A percentile compares a stretch with the other conserved stretches of the same genome.
Conservation (phyloP, 805 yeast species). For the Ogataea nakhonphanomensis region DNA sequence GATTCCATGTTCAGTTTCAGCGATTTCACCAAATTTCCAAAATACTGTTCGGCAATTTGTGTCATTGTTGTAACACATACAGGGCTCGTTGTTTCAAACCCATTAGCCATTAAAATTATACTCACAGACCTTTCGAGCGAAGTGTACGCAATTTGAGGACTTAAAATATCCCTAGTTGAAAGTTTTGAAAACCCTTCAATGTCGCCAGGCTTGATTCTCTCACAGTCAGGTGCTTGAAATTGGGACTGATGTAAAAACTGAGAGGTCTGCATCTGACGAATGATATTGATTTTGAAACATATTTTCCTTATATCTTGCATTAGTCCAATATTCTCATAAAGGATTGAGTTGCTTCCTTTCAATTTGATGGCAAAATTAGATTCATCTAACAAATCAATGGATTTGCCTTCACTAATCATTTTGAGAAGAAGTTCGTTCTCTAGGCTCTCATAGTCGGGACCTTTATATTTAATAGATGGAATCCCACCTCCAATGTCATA, state of each 20-base stretch:
- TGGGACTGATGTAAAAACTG: slow-evolving; percentile 72
- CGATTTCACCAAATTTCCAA: slow-evolving; percentile 70
- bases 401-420: slow-evolving; percentile 29
- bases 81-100: slow-evolving; percentile 81
- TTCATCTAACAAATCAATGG: slow-evolving; percentile 34
- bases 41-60: slow-evolving; percentile 76
- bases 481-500: slow-evolving; percentile 81
- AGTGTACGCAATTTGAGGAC: slow-evolving; percentile 58
- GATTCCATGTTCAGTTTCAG: slow-evolving; percentile 72
- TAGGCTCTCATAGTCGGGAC: slow-evolving; percentile 42
- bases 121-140: slow-evolving; percentile 68
- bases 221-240: slow-evolving; percentile 65
- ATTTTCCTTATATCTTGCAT: slow-evolving; percentile 87
- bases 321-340: slow-evolving; percentile 63
- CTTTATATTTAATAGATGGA: slow-evolving; percentile 60
- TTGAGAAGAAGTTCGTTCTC: slow-evolving; percentile 44
- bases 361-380: slow-evolving; percentile 41
- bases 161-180: slow-evolving; percentile 59
- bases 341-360: slow-evolving; percentile 57
- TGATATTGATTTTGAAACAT: slow-evolving; percentile 83
- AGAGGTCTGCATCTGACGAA: slow-evolving; percentile 87
- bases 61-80: slow-evolving; percentile 75
- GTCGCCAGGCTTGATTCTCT: slow-evolving; percentile 57
- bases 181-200: slow-evolving; percentile 81
- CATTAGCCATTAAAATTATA: slow-evolving; percentile 84